Base-by-base conservation (phyloP, 371 early-diverging fungal genomes). In the Haplosporangium sp. region DNA sequence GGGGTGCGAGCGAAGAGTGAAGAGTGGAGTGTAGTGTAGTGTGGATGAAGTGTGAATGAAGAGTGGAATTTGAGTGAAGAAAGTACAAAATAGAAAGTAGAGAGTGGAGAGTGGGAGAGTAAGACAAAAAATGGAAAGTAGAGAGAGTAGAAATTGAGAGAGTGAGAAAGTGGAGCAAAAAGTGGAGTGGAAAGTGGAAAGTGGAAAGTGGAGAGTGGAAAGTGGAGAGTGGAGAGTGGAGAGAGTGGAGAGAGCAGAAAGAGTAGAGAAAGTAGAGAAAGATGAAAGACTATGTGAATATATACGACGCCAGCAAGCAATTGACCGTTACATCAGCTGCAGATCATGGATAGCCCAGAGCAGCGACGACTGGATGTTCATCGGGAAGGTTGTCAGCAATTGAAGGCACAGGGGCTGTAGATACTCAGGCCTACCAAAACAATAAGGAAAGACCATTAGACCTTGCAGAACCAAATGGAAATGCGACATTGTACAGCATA, bases 321-420 rank as follows among this genome's bases (percentile, higher is more conserved):
- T 29, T 29, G 29, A 29, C 29, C 29, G 29, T 56, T 64, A 77
- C 54, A 79, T 14, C 13, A 79, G 43, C 40, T 79, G 79, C 21
- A 79, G 48, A 40, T 79, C 79, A 40, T 79, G 79, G 59, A 79
- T 79, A 21, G 79, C 72, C 79, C 79, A 79, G 29, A 79, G 73
- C 37, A 79, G 42, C 18, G 79, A 79, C 1, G 79, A 79, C 41
- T 79, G 79, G 65, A 79, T 79, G 43, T 55, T 79, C 79, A 79
- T 79, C 1, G 79, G 79, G 62, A 79, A 79, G 54, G 67, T 72
- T 46, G 79, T 79, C 51, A 79, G 58, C 47, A 79, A 48, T 55
- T 72, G 79, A 47, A 79, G 43, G 45, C 79, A 79, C 14, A 79
- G 72, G 3, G 72, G 79, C n/a, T 79, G 68, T 54, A 79, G 29